phyloP scores from a whole-genome alignment of 192 early-diverging fungal genomes.

The Coemansia guatemalensis region DNA sequence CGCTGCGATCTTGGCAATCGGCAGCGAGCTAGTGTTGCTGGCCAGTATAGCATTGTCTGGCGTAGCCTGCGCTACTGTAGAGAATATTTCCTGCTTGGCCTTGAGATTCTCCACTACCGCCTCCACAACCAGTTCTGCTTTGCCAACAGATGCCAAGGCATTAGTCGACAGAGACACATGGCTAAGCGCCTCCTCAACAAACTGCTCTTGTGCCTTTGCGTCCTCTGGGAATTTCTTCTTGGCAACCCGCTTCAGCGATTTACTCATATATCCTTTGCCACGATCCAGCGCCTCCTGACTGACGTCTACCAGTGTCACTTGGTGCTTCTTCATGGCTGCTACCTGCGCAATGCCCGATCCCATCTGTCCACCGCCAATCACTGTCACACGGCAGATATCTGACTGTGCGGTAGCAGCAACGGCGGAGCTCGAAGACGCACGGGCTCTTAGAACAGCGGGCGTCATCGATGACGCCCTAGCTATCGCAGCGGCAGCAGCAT shows the following conservation, averaged over 20 bases:
- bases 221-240: conserved; percentile 86
- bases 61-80: conserved; percentile 66
- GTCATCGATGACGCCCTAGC: not conserved
- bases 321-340: conserved; percentile 73
- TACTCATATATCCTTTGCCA: conserved; percentile 77
- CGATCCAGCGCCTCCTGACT: conserved; percentile 69
- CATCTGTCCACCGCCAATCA: conserved; percentile 88
- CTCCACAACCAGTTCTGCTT: conserved; percentile 86
- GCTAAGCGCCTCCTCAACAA: conserved; percentile 69
- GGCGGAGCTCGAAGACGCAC: conserved; percentile 5
- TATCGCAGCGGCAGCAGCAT: not conserved
- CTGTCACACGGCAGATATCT: conserved; percentile 58
- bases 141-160: conserved; percentile 57
- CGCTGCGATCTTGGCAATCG: conserved; percentile 80
- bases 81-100: conserved; percentile 84
- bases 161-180: conserved; percentile 70
- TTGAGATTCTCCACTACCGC: conserved; percentile 94
- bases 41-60: conserved; percentile 76
- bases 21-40: conserved; percentile 91
- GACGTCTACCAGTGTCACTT: conserved; percentile 88
- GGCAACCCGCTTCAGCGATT: conserved; percentile 85
- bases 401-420: conserved; percentile 6
- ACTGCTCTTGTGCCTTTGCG: conserved; percentile 58
- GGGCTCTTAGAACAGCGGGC: not conserved
- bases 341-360: conserved; percentile 89